Conservation (phyloP, 805 yeast genomes). For the Monosporozyma aquatica region DNA sequence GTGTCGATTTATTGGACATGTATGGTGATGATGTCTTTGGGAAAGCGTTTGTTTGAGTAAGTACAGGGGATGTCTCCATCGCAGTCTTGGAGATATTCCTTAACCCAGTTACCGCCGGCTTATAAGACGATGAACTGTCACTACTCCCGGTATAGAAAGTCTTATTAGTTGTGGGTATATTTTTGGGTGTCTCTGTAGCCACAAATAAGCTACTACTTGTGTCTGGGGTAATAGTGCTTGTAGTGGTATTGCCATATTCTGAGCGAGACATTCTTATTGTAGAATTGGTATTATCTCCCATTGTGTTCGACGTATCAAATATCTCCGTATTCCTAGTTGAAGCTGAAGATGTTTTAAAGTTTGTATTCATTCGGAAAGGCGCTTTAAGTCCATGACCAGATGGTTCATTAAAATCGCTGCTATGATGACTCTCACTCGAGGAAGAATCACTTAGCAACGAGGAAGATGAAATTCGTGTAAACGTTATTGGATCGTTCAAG, state of each 20-base stretch:
- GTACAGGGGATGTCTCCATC: constrained; percentile 1
- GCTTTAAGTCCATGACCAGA: not conserved
- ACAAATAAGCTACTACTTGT: constrained; percentile 1
- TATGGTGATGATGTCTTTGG: not conserved
- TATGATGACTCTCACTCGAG: not conserved
- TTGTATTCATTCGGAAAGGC: constrained; percentile 1
- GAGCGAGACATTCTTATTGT: constrained; percentile 18
- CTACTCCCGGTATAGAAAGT: not conserved
- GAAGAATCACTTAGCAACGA: constrained; percentile 6
- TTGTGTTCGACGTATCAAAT: constrained; percentile 5
- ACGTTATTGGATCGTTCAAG: constrained; percentile 2
- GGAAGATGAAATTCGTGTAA: constrained; percentile 7
- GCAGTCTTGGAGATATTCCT: not conserved
- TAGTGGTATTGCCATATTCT: constrained; percentile 8
- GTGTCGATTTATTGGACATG: not conserved
- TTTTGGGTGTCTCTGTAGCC: not conserved
- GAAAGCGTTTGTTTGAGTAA: not conserved
- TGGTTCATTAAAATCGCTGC: not conserved
- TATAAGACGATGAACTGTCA: constrained; percentile 1
- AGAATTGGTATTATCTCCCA: constrained; percentile 22
- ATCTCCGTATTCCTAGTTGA: not conserved
- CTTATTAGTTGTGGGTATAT: not conserved
- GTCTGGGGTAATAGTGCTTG: constrained; percentile 4
- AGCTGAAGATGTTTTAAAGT: not conserved
- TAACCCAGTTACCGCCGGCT: not conserved